A percentile compares a stretch with the other conserved stretches of the same genome.
phyloP scores from a whole-genome alignment of 805 yeast species.

The Wickerhamiella parazyma region DNA sequence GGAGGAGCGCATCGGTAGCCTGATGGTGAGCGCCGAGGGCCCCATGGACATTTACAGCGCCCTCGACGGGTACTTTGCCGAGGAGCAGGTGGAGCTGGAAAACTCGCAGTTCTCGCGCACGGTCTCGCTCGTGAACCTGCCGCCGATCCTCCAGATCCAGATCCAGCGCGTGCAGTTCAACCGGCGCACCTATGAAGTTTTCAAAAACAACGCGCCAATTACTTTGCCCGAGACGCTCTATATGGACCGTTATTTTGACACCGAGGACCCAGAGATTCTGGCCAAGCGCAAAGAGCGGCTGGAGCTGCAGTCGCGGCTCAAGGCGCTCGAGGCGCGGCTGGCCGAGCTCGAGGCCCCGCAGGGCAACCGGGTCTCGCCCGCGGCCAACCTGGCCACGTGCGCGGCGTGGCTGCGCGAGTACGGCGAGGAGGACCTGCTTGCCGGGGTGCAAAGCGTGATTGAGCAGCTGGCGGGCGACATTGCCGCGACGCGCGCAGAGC shows the following conservation, averaged over 20 bases:
- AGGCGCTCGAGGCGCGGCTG: conserved; percentile 16
- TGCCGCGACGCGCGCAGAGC: conserved; percentile 29
- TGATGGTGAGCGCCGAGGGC: conserved; percentile 76
- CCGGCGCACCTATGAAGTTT: conserved; percentile 53
- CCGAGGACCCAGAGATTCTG: conserved; percentile 38
- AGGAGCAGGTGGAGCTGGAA: conserved; percentile 50
- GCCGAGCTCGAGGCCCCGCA: neutral
- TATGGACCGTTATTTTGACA: conserved; percentile 76
- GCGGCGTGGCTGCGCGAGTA: conserved; percentile 4
- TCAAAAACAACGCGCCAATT: conserved; percentile 69
- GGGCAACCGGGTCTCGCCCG: conserved; percentile 33
- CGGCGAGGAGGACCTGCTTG: conserved; percentile 14
- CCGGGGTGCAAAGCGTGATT: conserved; percentile 31
- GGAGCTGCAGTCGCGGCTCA: conserved; percentile 37
- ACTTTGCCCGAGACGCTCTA: conserved; percentile 67
- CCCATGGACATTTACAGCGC: conserved; percentile 87
- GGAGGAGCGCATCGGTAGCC: conserved; percentile 63
- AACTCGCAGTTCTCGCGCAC: conserved; percentile 65
- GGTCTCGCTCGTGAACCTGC: conserved; percentile 56
- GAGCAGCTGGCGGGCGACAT: conserved; percentile 34
- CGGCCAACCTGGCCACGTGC: conserved; percentile 37
- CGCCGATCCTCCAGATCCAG: conserved; percentile 78
- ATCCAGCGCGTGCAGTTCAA: conserved; percentile 91
- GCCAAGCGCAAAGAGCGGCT: conserved; percentile 40
- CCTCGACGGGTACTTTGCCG: conserved; percentile 65